Evolutionary conservation across 768 basidiomycete genomes (phyloP).

Genomic region (Hemileccinum rubropunctum): DNA sequence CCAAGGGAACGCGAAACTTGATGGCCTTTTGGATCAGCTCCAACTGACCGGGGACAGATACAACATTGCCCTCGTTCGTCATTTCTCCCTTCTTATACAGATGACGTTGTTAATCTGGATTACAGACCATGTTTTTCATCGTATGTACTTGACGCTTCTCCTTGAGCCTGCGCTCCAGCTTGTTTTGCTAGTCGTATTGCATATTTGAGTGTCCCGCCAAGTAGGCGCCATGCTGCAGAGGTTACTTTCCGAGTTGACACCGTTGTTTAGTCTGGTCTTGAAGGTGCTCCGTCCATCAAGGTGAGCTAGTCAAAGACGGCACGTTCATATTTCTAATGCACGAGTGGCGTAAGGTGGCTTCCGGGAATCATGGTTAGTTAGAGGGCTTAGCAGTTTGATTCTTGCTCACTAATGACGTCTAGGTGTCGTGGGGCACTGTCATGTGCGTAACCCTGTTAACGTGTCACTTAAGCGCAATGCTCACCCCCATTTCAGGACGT

Average conservation of each 20-base stretch:
- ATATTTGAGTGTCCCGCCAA: conserved; percentile 68
- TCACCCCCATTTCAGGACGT: conserved; percentile 37
- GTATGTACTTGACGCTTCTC: conserved; percentile 34
- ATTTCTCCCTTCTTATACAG: neutral
- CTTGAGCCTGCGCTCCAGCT: neutral
- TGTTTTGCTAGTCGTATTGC: conserved; percentile 23
- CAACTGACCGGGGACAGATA: conserved; percentile 57
- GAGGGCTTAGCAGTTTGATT: neutral
- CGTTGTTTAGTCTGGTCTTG: conserved; percentile 36
- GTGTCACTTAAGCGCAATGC: neutral
- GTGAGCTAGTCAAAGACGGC: conserved; percentile 26
- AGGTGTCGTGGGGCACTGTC: conserved; percentile 65
- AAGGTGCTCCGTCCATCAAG: conserved; percentile 65
- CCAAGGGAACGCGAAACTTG: conserved; percentile 60
- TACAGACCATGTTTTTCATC: conserved; percentile 68
- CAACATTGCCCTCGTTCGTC: conserved; percentile 59
- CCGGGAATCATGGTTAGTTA: conserved; percentile 57
- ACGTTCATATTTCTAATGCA: neutral
- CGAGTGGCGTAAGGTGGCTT: conserved; percentile 46
- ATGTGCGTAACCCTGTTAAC: conserved; percentile 38
- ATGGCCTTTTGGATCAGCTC: conserved; percentile 58
- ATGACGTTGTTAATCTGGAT: neutral
- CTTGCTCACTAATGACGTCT: neutral
- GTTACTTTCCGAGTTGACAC: neutral
- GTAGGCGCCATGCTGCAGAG: conserved; percentile 27